Conservation (phyloP, 345 rosid species). For the Hevea brasiliensis region DNA sequence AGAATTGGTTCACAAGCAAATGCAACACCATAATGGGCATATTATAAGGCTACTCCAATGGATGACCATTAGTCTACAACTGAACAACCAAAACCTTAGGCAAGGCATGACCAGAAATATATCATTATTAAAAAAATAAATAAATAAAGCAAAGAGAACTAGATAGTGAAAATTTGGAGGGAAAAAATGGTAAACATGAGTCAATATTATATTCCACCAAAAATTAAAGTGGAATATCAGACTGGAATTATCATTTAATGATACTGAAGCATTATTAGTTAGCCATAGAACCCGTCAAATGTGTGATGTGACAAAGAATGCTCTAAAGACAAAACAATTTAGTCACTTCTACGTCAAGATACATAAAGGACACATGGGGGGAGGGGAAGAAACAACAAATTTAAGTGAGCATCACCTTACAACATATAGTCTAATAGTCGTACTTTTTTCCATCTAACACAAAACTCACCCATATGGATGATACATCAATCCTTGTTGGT, state of each 20-base stretch:
- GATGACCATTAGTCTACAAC: neutral
- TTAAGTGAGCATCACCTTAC: too few species aligned
- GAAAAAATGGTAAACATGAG: too few species aligned
- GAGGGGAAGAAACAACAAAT: neutral
- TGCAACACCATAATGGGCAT: neutral
- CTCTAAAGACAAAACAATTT: neutral
- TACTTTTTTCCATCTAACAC: constrained; percentile 5
- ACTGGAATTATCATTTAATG: too few species aligned
- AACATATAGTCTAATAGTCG: too few species aligned
- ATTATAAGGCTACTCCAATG: neutral
- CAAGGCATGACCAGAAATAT: neutral
- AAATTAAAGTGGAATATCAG: too few species aligned
- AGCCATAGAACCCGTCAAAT: too few species aligned
- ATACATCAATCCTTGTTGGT: constrained; percentile 71
- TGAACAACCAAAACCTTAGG: neutral
- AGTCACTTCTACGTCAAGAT: constrained; percentile 9
- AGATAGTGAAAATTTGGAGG: too few species aligned
- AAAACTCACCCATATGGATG: constrained; percentile 87
- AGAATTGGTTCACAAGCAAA: neutral
- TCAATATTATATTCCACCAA: too few species aligned
- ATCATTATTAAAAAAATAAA: neutral
- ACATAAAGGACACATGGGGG: neutral
- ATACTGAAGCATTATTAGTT: too few species aligned
- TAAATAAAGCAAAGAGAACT: neutral
- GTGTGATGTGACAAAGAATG: neutral